Conservation (phyloP, 1,139 yeast species). For the Kodamaea alishanica region DNA sequence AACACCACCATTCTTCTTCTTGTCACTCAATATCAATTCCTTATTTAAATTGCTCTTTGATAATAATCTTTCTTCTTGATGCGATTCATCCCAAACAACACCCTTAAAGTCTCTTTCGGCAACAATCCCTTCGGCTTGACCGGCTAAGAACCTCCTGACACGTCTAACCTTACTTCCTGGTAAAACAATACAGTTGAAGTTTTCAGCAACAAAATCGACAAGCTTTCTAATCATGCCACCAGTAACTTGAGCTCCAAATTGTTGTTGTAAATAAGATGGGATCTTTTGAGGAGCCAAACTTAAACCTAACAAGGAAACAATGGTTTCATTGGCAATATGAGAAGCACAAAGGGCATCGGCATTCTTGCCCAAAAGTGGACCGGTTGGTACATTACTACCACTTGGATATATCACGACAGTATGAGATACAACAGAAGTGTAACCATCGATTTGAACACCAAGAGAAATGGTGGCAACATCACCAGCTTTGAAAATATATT, state of each 20-base stretch:
- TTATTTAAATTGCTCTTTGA: constrained; percentile 36
- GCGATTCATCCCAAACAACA: constrained; percentile 84
- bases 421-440: constrained; percentile 82
- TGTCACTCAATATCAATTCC: constrained; percentile 35
- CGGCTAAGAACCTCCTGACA: constrained; percentile 88
- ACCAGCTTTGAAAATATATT: constrained; percentile 60
- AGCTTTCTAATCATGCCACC: constrained; percentile 68
- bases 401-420: constrained; percentile 80
- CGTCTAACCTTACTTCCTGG: constrained; percentile 94
- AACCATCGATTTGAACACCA: constrained; percentile 94
- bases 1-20: constrained; percentile 15
- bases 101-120: constrained; percentile 92
- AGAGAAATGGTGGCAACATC: constrained; percentile 79
- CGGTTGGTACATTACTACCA: constrained; percentile 51
- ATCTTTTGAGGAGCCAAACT: constrained; percentile 71
- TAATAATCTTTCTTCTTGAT: constrained; percentile 64
- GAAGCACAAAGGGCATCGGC: constrained; percentile 92
- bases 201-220: constrained; percentile 77
- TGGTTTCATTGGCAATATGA: constrained; percentile 83
- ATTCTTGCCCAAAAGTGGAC: constrained; percentile 76
- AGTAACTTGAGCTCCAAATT: constrained; percentile 40
- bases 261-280: constrained; percentile 41
- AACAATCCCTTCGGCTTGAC: constrained; percentile 88
- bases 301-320: constrained; percentile 69
- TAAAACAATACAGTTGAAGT: constrained; percentile 77